A percentile compares a stretch with the other conserved stretches of the same genome.
phyloP scores from a whole-genome alignment of 2,329 filamentous ascomycete species.

The Aspergillus versicolor region DNA sequence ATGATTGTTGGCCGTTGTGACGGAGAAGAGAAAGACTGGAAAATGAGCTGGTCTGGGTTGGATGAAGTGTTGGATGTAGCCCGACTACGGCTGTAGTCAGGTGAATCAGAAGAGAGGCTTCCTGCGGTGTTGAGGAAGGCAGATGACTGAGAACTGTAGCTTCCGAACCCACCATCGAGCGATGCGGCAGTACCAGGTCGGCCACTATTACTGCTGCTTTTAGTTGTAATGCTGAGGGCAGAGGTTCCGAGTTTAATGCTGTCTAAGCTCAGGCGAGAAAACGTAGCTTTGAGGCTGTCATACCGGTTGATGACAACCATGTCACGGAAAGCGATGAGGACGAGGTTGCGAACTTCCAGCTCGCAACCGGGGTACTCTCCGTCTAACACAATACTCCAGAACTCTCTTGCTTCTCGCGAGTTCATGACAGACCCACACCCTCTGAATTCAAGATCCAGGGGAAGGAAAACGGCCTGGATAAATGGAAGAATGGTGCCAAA shows the following conservation, averaged over 20 bases:
- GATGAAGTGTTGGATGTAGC: constrained; percentile 81
- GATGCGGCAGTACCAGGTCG: constrained; percentile 74
- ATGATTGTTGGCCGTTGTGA: constrained; percentile 35
- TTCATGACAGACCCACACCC: constrained; percentile 79
- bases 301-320: constrained; percentile 84
- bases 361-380: constrained; percentile 52
- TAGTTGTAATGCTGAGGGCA: constrained; percentile 39
- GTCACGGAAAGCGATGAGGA: constrained; percentile 85
- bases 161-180: constrained; percentile 71
- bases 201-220: constrained; percentile 45
- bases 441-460: constrained; percentile 88
- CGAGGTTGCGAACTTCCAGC: constrained; percentile 84
- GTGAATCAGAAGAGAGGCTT: constrained; percentile 52
- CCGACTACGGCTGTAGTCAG: constrained; percentile 64
- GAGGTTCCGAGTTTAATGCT: constrained; percentile 60
- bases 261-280: constrained; percentile 84
- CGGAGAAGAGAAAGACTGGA: constrained; percentile 43
- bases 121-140: constrained; percentile 72
- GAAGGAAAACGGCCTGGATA: constrained; percentile 91
- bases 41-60: constrained; percentile 45
- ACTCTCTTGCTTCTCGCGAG: constrained; percentile 76
- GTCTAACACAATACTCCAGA: constrained; percentile 75
- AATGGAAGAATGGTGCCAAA: constrained; percentile 90
- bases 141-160: constrained; percentile 76
- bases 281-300: constrained; percentile 83